Percentiles rank a stretch among this genome's conserved stretches.
phyloP scores from a whole-genome alignment of 192 early-diverging fungal genomes.

The Coemansia sp. region DNA sequence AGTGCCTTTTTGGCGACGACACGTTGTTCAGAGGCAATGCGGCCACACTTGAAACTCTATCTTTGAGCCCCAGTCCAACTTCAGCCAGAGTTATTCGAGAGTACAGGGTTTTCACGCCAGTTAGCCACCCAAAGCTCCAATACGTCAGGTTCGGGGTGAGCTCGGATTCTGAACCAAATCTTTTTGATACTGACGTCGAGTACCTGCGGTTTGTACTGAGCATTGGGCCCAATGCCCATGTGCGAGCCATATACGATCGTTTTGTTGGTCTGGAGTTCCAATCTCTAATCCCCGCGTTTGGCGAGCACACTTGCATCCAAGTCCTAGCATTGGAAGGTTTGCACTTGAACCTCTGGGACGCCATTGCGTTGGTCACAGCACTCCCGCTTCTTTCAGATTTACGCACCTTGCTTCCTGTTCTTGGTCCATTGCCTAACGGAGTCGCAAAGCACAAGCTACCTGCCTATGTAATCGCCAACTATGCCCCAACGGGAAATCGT shows the following conservation, averaged over 20 bases:
- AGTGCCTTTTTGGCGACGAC: background rate
- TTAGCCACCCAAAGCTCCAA: background rate
- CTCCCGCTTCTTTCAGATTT: background rate
- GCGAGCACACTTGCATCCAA: background rate
- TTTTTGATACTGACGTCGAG: background rate
- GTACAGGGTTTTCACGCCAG: background rate
- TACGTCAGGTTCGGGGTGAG: background rate
- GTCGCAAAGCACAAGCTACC: no score
- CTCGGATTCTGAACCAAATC: background rate
- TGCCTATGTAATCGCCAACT: no score
- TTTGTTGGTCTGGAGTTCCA: background rate
- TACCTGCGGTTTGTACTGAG: background rate
- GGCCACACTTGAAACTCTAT: background rate
- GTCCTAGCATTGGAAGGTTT: background rate
- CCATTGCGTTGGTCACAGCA: background rate
- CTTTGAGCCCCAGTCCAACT: background rate
- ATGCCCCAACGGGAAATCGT: no score
- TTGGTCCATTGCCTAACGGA: background rate
- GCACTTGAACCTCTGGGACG: background rate
- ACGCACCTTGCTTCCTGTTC: background rate
- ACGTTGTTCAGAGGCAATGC: background rate
- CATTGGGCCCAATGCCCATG: background rate
- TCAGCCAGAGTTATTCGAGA: background rate
- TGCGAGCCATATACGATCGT: background rate
- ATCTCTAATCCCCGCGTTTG: background rate